Conservation (phyloP, 169 alveolate species). For the Besnoitia besnoiti region DNA sequence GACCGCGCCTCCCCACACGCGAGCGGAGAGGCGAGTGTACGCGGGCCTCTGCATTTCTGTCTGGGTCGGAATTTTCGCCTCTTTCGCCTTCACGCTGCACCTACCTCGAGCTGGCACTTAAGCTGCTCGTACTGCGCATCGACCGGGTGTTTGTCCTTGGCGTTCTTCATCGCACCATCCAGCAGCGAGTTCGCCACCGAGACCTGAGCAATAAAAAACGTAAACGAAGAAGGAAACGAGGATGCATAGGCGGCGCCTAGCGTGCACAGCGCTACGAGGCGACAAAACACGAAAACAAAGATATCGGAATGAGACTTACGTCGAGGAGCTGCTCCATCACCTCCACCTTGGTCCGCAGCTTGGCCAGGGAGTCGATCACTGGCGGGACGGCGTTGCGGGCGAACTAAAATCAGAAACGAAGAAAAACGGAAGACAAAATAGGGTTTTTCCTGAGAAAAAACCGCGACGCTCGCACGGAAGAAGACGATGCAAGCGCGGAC, state of each 20-base stretch:
- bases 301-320: no score
- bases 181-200: constrained; percentile 69
- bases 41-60: background rate
- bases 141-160: constrained; percentile 64
- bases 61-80: background rate
- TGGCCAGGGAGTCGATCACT: constrained; percentile 64
- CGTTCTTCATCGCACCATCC: constrained; percentile 62
- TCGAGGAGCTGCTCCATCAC: constrained; percentile 70
- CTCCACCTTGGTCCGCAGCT: constrained; percentile 60
- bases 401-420: constrained; percentile 23
- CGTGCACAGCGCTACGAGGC: background rate
- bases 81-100: no score
- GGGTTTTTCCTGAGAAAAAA: background rate
- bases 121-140: constrained; percentile 71
- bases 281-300: no score
- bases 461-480: no score
- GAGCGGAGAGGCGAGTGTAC: background rate
- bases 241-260: background rate
- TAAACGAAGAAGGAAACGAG: background rate
- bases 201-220: constrained; percentile 35
- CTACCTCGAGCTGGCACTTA: constrained; percentile 65
- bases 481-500: no score
- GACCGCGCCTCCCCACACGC: background rate
- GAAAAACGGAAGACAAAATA: background rate
- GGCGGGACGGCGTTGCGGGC: constrained; percentile 61